Evolutionary conservation across 2,329 filamentous ascomycete species (phyloP), one percentile per base, ranked within the genome.

Genomic region (Xylogone sp.): DNA sequence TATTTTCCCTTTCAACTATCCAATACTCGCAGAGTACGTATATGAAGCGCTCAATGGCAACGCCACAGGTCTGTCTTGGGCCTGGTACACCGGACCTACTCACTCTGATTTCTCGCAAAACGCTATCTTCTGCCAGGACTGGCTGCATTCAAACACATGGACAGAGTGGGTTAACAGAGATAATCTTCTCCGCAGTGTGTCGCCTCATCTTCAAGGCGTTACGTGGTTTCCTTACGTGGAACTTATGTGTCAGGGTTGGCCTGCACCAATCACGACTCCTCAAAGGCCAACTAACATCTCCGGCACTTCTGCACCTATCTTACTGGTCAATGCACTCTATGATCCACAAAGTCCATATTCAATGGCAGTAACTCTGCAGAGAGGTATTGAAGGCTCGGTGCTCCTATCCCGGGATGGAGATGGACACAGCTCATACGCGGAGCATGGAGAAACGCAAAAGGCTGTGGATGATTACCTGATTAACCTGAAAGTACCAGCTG

Each of bases 291-390:
- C 43, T 42, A 21, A 3, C 10, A 24, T 19, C 60, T 66, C 43
- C 56, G 57, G 4, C 43, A 63, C 8, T 27, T 27, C 24, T 53
- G 44, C 64, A 4, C 62, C 64, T 16, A 65, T 75, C 27, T 56
- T 76, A 46, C 56, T 71, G 52, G 66, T 71, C 3, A 72, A 71
- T 50, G 62, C 69, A 10, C 60, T 66, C 2, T 65, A 64, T 51
- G 73, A 76, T 57, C 71, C 73, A 2, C 66, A 63, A 27, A 74
- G 71, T 2, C 65, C 66, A 20, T 68, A 69, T 48, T 57, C 61
- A 18, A 73, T 69, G 67, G 71, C 68, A 44, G 55, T 63, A n/a
- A 64, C 66, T 1, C 55, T 72, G 46, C 68, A 22, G 59, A 27
- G 24, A 27, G 24, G 24, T 27, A 27, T 27, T 27, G 24, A 27